These are phyloP conservation scores for Sugiyamaella floridensis DNA, from an alignment of 805 yeast species.

Conservation along the genomic window DNA sequence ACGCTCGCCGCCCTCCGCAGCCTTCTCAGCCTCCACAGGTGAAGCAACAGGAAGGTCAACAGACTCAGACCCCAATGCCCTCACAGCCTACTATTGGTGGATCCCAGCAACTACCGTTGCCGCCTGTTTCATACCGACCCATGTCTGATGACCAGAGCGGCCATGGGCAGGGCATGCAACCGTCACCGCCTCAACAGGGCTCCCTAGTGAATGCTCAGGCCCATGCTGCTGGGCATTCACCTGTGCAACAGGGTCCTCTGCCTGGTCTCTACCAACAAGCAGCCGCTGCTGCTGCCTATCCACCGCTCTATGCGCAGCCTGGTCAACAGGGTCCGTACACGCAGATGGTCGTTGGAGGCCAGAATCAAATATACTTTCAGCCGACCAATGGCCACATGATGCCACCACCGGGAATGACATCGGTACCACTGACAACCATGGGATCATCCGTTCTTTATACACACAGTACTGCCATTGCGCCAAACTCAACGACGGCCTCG, in stretches of 20 bases:
- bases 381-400: background rate
- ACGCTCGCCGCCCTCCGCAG: background rate
- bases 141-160: conserved; percentile 4
- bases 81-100: conserved; percentile 1
- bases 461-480: background rate
- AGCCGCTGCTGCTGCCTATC: conserved; percentile 3
- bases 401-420: background rate
- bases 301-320: conserved; percentile 6
- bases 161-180: conserved; percentile 2
- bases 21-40: conserved; percentile 3
- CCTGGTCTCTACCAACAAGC: conserved; percentile 6
- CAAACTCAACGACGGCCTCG: background rate
- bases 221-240: background rate
- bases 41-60: conserved; percentile 8
- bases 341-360: background rate
- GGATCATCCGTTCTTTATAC: background rate
- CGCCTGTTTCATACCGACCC: conserved; percentile 6
- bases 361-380: background rate
- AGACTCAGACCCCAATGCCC: conserved; percentile 2
- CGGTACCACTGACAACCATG: background rate
- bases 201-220: background rate
- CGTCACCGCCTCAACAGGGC: conserved; percentile 1
- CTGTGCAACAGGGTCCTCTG: conserved; percentile 4
- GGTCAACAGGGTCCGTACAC: conserved; percentile 3
- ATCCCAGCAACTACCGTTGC: conserved; percentile 6